phyloP scores from a whole-genome alignment of 2,329 filamentous ascomycete species.

The Coniella vitis region DNA sequence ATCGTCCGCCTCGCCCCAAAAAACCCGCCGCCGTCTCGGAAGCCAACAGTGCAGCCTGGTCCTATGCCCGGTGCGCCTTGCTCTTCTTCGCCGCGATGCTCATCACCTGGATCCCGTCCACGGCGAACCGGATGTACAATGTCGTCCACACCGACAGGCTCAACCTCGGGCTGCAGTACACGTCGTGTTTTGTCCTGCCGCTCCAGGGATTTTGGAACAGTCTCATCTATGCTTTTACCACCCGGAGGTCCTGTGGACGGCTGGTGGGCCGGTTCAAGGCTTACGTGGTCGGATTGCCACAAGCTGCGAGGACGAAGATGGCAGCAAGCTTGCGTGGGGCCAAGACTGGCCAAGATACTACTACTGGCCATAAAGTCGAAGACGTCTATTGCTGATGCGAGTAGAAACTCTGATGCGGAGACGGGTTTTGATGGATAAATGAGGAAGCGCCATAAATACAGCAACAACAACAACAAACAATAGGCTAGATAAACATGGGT shows the following conservation, averaged over 20 bases:
- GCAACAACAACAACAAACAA: too few relatives aligned
- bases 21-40: slow-evolving; percentile 37
- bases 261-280: slow-evolving; percentile 24
- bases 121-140: slow-evolving; percentile 68
- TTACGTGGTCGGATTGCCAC: too few relatives aligned
- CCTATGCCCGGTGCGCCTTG: slow-evolving; percentile 63
- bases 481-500: too few relatives aligned
- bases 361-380: too few relatives aligned
- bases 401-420: too few relatives aligned
- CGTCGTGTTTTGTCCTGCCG: slow-evolving; percentile 68
- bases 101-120: slow-evolving; percentile 71
- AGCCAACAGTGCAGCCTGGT: slow-evolving; percentile 58
- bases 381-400: too few relatives aligned
- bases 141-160: slow-evolving; percentile 49
- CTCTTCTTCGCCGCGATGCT: slow-evolving; percentile 66
- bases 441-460: too few relatives aligned
- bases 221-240: slow-evolving; percentile 67
- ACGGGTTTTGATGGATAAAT: too few relatives aligned
- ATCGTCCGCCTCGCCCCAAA: too few relatives aligned
- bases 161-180: slow-evolving; percentile 57
- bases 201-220: slow-evolving; percentile 83
- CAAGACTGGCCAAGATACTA: too few relatives aligned
- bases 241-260: slow-evolving; percentile 54
- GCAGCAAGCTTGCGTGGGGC: too few relatives aligned
- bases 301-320: too few relatives aligned